A percentile compares a stretch with the other conserved stretches of the same genome.
Evolutionary conservation across 2,329 filamentous ascomycete genomes (phyloP).

Genomic region (Epichloe sibirici): DNA sequence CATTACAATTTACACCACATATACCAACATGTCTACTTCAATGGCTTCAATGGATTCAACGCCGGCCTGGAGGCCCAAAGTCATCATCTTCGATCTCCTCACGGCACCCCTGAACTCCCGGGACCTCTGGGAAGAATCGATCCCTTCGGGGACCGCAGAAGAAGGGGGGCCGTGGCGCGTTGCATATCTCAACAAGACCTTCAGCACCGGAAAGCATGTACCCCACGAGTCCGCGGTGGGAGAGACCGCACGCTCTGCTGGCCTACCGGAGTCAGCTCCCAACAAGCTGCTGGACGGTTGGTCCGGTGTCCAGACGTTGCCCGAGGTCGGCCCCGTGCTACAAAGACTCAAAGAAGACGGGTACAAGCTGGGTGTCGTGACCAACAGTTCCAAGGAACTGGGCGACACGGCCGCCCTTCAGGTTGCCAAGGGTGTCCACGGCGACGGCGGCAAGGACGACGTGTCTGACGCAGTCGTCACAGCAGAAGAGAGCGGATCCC

Average conservation of each 20-base stretch:
- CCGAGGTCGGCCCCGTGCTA: constrained; percentile 11
- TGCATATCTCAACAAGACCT: constrained; percentile 26
- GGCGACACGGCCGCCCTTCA: constrained; percentile 14
- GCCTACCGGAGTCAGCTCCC: constrained; percentile 17
- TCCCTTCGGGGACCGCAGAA: constrained; percentile 9
- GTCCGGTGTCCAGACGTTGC: constrained; percentile 16
- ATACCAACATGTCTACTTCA: background rate
- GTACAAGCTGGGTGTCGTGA: constrained; percentile 23
- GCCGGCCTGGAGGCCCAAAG: constrained; percentile 18
- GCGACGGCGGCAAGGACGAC: background rate
- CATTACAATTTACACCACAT: background rate
- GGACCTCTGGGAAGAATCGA: constrained; percentile 24
- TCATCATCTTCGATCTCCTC: constrained; percentile 28
- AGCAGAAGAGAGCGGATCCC: constrained; percentile 27
- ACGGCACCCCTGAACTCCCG: constrained; percentile 28
- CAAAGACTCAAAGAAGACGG: constrained; percentile 13
- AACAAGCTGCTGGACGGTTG: constrained; percentile 17
- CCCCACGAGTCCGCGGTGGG: constrained; percentile 21
- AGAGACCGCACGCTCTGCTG: constrained; percentile 18
- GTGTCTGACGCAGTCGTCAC: constrained; percentile 19
- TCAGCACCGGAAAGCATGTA: constrained; percentile 19
- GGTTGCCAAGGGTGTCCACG: constrained; percentile 1
- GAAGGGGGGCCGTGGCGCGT: constrained; percentile 23
- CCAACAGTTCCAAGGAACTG: constrained; percentile 24
- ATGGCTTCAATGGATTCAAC: background rate